A percentile compares a stretch with the other conserved stretches of the same genome.
Evolutionary conservation across 441 rosid species (phyloP).

Genomic region (Gossypium trilobum): DNA sequence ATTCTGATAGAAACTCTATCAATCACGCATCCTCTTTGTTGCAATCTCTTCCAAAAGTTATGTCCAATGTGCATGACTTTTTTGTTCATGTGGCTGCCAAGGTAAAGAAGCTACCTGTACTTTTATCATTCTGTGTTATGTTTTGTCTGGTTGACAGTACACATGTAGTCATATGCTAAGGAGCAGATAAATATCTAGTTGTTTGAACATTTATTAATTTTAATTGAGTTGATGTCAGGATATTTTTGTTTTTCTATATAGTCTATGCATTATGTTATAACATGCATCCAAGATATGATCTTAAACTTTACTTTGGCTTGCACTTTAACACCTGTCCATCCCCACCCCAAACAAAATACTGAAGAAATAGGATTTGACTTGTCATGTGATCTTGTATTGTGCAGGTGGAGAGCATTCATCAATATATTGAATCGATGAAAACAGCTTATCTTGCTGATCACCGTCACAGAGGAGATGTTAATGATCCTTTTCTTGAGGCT

Average conservation of each 20-base stretch:
- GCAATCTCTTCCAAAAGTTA: conserved; percentile 83
- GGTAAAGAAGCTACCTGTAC: conserved; percentile 36
- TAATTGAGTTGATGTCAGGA: conserved; percentile 7
- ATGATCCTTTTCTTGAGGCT: conserved; percentile 92
- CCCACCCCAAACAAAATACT: background rate
- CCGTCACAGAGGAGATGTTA: conserved; percentile 69
- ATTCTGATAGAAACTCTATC: conserved; percentile 53
- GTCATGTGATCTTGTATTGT: conserved; percentile 5
- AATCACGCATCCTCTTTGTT: conserved; percentile 48
- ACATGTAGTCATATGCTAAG: background rate
- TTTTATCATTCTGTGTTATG: conserved; percentile 5
- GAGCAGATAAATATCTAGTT: background rate
- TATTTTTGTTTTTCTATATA: background rate
- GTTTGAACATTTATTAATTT: background rate
- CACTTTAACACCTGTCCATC: background rate
- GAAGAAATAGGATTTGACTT: background rate
- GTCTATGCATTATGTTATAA: background rate
- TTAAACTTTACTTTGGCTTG: background rate
- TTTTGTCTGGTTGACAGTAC: background rate
- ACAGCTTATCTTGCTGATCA: conserved; percentile 85
- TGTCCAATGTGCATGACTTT: conserved; percentile 83
- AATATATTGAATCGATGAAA: conserved; percentile 82
- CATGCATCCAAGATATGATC: background rate
- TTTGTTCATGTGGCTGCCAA: conserved; percentile 96
- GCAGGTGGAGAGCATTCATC: conserved; percentile 90